Conservation (phyloP, 2,329 filamentous ascomycete species). For the Chaetomiaceae sp. region DNA sequence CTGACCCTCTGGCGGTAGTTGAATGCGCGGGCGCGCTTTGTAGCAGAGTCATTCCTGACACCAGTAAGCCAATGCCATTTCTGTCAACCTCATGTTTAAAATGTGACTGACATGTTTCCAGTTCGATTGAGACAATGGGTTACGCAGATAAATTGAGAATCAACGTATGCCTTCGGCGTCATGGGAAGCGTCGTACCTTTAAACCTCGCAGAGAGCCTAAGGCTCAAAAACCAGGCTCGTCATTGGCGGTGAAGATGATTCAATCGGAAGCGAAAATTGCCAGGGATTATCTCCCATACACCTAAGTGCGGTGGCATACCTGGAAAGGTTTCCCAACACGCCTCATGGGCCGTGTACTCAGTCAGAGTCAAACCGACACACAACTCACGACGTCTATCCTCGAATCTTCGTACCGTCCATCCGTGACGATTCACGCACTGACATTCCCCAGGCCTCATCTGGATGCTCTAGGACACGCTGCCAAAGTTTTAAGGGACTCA, state of each 20-base stretch:
- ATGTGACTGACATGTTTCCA: slow-evolving; percentile 6
- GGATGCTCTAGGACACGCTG: no score
- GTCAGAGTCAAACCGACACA: no score
- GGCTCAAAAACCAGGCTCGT: slow-evolving; percentile 4
- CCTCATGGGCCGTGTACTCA: no score
- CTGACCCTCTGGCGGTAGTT: slow-evolving; percentile 49
- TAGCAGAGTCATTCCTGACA: slow-evolving; percentile 96
- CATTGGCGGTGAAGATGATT: slow-evolving; percentile 1
- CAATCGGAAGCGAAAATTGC: background rate
- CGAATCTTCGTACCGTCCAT: no score
- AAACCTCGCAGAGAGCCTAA: background rate
- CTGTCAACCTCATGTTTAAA: background rate
- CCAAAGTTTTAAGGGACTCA: no score
- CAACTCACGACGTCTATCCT: no score
- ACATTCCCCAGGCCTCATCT: no score
- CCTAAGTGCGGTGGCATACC: no score
- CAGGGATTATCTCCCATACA: background rate
- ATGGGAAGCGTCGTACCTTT: background rate
- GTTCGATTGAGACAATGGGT: slow-evolving; percentile 22
- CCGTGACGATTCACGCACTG: no score
- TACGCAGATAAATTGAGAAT: background rate
- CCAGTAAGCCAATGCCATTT: slow-evolving; percentile 39
- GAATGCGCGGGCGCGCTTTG: slow-evolving; percentile 93
- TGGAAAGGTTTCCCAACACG: no score
- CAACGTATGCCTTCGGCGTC: slow-evolving; percentile 1